phyloP scores from a whole-genome alignment of 208 protist species.

The Kentomonas sorsogonicus region DNA sequence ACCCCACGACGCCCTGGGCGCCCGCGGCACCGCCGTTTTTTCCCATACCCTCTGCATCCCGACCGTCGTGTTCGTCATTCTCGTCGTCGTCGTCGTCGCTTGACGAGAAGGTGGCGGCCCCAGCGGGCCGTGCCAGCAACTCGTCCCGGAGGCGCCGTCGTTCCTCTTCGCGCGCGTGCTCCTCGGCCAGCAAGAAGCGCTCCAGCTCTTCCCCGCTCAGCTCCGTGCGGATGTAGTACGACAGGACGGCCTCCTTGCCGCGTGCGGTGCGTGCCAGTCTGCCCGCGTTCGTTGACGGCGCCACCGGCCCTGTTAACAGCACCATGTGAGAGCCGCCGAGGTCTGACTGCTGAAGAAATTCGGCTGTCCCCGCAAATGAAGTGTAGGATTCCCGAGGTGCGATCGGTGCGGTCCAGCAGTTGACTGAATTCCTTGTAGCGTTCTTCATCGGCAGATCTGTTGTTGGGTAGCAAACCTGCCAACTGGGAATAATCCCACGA shows the following conservation, averaged over 20 bases:
- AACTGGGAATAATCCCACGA: too few relatives aligned
- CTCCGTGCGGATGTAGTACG: constrained; percentile 35
- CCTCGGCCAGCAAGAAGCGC: constrained; percentile 77
- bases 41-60: constrained; percentile 23
- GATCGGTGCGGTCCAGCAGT: too few relatives aligned
- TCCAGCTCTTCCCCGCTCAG: constrained; percentile 75
- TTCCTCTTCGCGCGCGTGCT: constrained; percentile 51
- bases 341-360: constrained; percentile 30
- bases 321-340: constrained; percentile 60
- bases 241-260: constrained; percentile 29
- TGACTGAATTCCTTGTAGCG: too few relatives aligned
- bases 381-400: too few relatives aligned
- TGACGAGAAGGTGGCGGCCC: not conserved
- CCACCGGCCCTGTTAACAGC: constrained; percentile 44
- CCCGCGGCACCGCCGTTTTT: constrained; percentile 17
- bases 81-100: constrained; percentile 35
- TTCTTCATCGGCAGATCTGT: too few relatives aligned
- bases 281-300: constrained; percentile 54
- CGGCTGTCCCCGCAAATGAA: too few relatives aligned
- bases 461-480: too few relatives aligned
- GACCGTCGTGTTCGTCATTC: constrained; percentile 19
- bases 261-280: constrained; percentile 23
- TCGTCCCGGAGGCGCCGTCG: constrained; percentile 19
- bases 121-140: constrained; percentile 11
- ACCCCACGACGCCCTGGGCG: not conserved